A percentile compares a stretch with the other conserved stretches of the same genome.
Evolutionary conservation across 1,284 basidiomycete genomes (phyloP).

Genomic region (Pseudozyma flocculosa): DNA sequence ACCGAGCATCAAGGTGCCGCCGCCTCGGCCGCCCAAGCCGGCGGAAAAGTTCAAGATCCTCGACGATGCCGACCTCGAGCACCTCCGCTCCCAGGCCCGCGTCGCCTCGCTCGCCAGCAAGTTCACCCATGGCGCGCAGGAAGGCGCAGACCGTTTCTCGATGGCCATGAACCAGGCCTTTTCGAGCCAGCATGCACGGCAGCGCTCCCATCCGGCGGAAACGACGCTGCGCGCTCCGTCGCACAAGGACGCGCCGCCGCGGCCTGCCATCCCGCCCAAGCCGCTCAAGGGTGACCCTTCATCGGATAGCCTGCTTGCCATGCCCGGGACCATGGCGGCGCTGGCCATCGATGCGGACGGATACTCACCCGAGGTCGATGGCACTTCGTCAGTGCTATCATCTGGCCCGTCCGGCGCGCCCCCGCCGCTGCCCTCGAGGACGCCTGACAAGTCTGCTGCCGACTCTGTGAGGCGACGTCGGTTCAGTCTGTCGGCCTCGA

Average conservation of each 20-base stretch:
- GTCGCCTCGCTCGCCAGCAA: slow-evolving; percentile 23
- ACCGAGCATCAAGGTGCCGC: slow-evolving; percentile 13
- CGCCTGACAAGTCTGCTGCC: neutral
- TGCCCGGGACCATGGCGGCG: slow-evolving; percentile 16
- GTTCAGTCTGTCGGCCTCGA: slow-evolving; percentile 20
- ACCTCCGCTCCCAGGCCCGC: slow-evolving; percentile 14
- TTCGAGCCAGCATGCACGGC: neutral
- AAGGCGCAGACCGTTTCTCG: neutral
- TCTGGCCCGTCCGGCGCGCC: slow-evolving; percentile 1
- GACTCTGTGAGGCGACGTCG: slow-evolving; percentile 1
- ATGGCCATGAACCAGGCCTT: neutral
- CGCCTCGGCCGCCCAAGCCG: slow-evolving; percentile 27
- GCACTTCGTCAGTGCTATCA: neutral
- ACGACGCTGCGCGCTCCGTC: too few relatives aligned
- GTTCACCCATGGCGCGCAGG: slow-evolving; percentile 7
- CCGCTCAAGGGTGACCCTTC: slow-evolving; percentile 23
- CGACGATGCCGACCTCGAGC: slow-evolving; percentile 28
- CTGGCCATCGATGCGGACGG: slow-evolving; percentile 9
- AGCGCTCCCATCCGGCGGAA: neutral
- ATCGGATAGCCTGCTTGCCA: slow-evolving; percentile 10
- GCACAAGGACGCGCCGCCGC: neutral
- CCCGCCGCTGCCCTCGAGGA: slow-evolving; percentile 12
- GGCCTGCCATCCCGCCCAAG: slow-evolving; percentile 18
- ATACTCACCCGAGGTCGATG: slow-evolving; percentile 4
- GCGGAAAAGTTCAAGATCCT: slow-evolving; percentile 15